Conservation (phyloP, 495 filamentous ascomycete genomes). For the Aspergillus bertholletiae region DNA sequence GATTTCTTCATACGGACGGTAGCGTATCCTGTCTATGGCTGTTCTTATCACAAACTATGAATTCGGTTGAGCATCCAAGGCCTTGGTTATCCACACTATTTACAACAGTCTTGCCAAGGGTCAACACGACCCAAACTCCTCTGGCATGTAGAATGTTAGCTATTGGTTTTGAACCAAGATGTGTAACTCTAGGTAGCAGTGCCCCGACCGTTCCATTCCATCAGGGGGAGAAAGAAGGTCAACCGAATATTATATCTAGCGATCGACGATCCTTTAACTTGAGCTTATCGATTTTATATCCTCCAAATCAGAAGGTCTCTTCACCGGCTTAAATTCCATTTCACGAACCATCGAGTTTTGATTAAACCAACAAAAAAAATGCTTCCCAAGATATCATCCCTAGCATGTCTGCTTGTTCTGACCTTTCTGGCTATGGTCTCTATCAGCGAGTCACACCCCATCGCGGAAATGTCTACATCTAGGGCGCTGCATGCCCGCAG, state of each 20-base stretch:
- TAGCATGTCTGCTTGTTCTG: conserved; percentile 5
- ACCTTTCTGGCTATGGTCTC: conserved; percentile 7
- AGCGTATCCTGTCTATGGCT: too few species aligned
- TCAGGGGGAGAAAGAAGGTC: not conserved
- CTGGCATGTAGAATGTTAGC: not conserved
- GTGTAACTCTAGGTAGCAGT: not conserved
- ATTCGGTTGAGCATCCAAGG: too few species aligned
- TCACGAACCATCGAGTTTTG: too few species aligned
- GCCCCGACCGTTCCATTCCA: conserved; percentile 11
- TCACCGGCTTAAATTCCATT: too few species aligned
- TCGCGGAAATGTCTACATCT: not conserved
- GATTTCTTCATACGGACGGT: too few species aligned
- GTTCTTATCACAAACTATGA: not conserved
- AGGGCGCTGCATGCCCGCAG: not conserved
- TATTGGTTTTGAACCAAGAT: not conserved
- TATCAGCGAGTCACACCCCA: conserved; percentile 5
- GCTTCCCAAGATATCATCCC: not conserved
- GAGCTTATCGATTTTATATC: too few species aligned
- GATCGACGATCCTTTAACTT: not conserved
- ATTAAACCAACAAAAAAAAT: too few species aligned
- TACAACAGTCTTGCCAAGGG: not conserved
- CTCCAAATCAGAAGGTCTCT: too few species aligned
- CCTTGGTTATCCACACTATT: too few species aligned
- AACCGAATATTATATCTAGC: not conserved
- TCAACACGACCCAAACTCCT: not conserved